phyloP scores from a whole-genome alignment of 768 basidiomycete genomes.

The Russula virescens region DNA sequence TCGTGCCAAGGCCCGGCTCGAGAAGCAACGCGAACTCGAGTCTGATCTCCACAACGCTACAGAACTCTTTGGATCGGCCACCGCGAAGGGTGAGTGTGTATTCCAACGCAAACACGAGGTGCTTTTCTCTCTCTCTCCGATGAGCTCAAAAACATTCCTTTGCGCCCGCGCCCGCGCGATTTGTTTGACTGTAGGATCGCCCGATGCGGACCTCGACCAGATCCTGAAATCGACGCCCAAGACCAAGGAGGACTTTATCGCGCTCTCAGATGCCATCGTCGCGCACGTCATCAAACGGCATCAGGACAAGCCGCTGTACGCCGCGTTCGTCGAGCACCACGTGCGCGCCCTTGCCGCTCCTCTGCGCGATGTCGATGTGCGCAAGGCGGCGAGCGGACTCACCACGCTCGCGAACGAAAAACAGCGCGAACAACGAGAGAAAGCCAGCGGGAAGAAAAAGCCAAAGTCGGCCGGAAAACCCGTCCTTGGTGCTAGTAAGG shows the following conservation, averaged over 20 bases:
- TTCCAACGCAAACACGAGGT: neutral
- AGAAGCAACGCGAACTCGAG: constrained; percentile 77
- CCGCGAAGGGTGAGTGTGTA: constrained; percentile 49
- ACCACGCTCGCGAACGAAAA: constrained; percentile 93
- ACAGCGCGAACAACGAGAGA: constrained; percentile 84
- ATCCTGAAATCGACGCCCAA: constrained; percentile 76
- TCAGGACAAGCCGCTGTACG: constrained; percentile 75
- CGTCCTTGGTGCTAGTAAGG: constrained; percentile 65
- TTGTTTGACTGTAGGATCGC: constrained; percentile 45
- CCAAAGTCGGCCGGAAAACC: constrained; percentile 66
- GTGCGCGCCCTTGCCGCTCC: constrained; percentile 67
- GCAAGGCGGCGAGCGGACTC: constrained; percentile 80
- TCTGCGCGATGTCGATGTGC: constrained; percentile 84
- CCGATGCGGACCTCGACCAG: constrained; percentile 59
- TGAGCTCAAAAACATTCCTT: neutral
- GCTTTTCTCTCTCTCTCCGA: neutral
- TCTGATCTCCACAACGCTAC: constrained; percentile 84
- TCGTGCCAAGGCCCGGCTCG: constrained; percentile 64
- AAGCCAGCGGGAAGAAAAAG: constrained; percentile 88
- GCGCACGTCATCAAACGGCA: constrained; percentile 73
- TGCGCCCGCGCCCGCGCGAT: too few species aligned
- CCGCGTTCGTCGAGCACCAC: constrained; percentile 79
- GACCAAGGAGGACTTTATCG: constrained; percentile 83
- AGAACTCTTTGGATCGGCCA: constrained; percentile 69
- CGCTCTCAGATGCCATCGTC: constrained; percentile 68